Conservation (phyloP, 176 grass and related monocot genomes). For the Triticum turgidum region DNA sequence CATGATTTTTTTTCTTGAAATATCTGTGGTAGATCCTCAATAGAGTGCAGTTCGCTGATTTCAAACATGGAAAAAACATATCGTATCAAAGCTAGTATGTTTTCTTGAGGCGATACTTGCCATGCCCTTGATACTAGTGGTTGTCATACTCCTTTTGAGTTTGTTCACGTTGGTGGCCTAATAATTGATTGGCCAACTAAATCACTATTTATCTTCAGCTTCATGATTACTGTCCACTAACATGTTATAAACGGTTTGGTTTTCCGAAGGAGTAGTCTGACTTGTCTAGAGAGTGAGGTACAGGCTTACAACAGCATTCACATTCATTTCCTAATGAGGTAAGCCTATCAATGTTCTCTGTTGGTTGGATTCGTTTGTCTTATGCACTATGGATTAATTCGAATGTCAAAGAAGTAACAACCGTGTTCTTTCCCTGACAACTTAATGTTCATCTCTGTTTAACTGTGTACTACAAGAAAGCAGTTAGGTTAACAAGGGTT, state of each 20-base stretch:
- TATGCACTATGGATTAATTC: conserved; percentile 28
- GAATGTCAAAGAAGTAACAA: conserved; percentile 17
- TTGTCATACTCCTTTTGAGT: neutral
- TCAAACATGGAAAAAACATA: neutral
- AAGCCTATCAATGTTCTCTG: conserved; percentile 28
- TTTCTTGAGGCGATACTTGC: neutral
- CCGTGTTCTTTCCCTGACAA: neutral
- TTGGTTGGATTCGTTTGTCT: conserved; percentile 24
- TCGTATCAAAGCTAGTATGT: neutral
- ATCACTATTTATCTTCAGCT: conserved; percentile 33
- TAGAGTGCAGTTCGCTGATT: neutral
- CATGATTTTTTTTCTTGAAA: conserved; percentile 12
- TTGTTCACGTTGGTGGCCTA: conserved; percentile 38
- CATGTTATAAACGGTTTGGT: conserved; percentile 24
- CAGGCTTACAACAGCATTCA: neutral
- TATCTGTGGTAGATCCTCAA: conserved; percentile 1
- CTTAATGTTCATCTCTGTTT: conserved; percentile 19
- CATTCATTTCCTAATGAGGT: conserved; percentile 32
- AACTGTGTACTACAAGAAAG: conserved; percentile 10
- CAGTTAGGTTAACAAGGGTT: neutral
- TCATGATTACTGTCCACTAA: conserved; percentile 31
- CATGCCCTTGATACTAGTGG: neutral
- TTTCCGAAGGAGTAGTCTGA: conserved; percentile 10
- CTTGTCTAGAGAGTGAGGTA: conserved; percentile 26
- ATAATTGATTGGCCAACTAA: conserved; percentile 50